A percentile compares a stretch with the other conserved stretches of the same genome.
Conservation (phyloP, 192 early-diverging fungal species). For the Backusella morwellensis region DNA sequence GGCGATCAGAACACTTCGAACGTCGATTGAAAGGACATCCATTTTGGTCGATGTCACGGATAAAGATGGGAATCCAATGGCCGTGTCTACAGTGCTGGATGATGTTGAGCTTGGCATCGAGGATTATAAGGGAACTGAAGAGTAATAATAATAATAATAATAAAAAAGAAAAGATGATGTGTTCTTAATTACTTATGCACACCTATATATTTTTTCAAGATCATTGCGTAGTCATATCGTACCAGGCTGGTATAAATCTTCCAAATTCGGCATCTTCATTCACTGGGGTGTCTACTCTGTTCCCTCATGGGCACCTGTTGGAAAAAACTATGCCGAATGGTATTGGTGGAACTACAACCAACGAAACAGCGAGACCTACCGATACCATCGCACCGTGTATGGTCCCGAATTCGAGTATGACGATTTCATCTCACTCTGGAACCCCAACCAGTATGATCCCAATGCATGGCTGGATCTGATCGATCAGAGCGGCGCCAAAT, state of each 20-base stretch:
- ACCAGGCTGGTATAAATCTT: conserved; percentile 20
- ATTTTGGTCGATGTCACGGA: neutral
- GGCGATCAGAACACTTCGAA: neutral
- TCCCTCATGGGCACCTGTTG: conserved; percentile 28
- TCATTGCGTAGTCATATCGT: conserved; percentile 15
- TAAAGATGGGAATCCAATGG: neutral
- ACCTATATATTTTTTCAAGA: too few species aligned
- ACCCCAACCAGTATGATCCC: conserved; percentile 16
- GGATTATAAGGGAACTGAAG: neutral
- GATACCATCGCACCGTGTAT: conserved; percentile 12
- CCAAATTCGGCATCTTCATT: conserved; percentile 33
- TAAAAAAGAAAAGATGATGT: neutral
- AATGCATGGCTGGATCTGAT: conserved; percentile 21
- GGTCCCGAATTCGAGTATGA: conserved; percentile 21
- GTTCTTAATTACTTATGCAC: neutral
- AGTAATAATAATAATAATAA: neutral
- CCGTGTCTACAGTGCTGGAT: neutral
- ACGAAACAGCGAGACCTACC: neutral
- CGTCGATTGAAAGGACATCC: neutral
- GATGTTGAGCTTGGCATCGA: neutral
- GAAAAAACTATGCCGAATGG: conserved; percentile 24
- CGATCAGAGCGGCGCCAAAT: conserved; percentile 9
- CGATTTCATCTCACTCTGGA: conserved; percentile 17
- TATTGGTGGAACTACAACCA: conserved; percentile 28
- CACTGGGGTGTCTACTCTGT: conserved; percentile 28